Conservation (phyloP, 73 alveolate genomes). For the Uronychia setigera region DNA sequence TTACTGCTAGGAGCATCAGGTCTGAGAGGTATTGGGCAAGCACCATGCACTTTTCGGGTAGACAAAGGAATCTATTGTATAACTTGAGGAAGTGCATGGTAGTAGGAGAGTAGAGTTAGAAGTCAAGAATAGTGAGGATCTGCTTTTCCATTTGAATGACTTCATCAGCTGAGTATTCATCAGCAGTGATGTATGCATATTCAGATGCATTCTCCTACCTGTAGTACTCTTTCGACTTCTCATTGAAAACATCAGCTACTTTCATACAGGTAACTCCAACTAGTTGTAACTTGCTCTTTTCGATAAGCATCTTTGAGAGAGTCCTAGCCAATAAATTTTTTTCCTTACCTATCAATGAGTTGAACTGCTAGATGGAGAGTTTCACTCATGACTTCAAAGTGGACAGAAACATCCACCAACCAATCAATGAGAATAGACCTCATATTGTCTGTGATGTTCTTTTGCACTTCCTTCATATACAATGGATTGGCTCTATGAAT, state of each 20-base stretch:
- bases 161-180: slow-evolving; percentile 78
- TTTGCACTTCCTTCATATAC: slow-evolving; percentile 22
- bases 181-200: slow-evolving; percentile 92
- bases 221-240: slow-evolving; percentile 92
- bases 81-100: slow-evolving; percentile 49
- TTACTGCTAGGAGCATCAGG: slow-evolving; percentile 17
- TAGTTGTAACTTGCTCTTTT: slow-evolving; percentile 82
- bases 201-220: slow-evolving; percentile 89
- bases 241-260: slow-evolving; percentile 94
- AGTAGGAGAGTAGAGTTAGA: slow-evolving; percentile 75
- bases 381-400: slow-evolving; percentile 93
- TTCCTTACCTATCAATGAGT: slow-evolving; percentile 64
- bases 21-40: slow-evolving; percentile 47
- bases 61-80: slow-evolving; percentile 15
- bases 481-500: slow-evolving; percentile 14
- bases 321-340: slow-evolving; percentile 34
- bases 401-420: slow-evolving; percentile 96
- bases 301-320: slow-evolving; percentile 70
- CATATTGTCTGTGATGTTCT: slow-evolving; percentile 26
- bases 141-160: slow-evolving; percentile 75
- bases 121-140: slow-evolving; percentile 62
- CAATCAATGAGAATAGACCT: slow-evolving; percentile 93
- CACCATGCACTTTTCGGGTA: slow-evolving; percentile 7
- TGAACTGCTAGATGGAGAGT: slow-evolving; percentile 91
- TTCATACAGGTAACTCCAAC: slow-evolving; percentile 98